These are phyloP conservation scores for Trichoderma aggressivum DNA, from an alignment of 2,329 filamentous ascomycete genomes.

Conservation along the genomic window DNA sequence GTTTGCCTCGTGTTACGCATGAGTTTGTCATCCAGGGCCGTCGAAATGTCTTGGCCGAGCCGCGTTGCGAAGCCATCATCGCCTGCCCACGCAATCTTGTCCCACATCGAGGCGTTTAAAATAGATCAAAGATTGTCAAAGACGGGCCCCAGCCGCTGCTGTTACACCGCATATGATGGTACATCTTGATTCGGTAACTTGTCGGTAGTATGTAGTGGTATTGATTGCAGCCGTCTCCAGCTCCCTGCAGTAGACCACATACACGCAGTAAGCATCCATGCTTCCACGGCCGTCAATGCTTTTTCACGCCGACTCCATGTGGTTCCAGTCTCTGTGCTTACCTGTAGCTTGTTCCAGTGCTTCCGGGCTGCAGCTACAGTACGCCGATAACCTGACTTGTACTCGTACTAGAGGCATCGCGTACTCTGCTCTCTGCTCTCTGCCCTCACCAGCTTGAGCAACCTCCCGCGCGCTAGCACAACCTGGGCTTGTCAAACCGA, in stretches of 20 bases:
- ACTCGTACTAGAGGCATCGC: not conserved
- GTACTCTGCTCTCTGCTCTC: not conserved
- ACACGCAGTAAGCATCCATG: not conserved
- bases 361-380: not conserved
- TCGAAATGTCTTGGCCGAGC: conserved; percentile 13
- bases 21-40: not conserved
- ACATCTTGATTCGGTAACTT: not conserved
- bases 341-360: not conserved
- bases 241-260: not conserved
- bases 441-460: conserved; percentile 10
- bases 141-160: not conserved
- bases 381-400: not conserved
- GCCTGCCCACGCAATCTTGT: conserved; percentile 12
- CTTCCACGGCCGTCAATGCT: not conserved
- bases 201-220: not conserved
- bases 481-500: conserved; percentile 1
- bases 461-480: conserved; percentile 10
- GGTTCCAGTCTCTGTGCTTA: not conserved
- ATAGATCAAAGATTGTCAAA: not conserved
- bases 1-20: conserved; percentile 11
- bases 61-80: not conserved
- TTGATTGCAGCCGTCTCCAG: not conserved
- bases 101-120: conserved; percentile 4
- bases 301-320: not conserved
- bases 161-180: conserved; percentile 8